These are phyloP conservation scores for Hygrophila difformis DNA, from an alignment of 257 asterid species.

Conservation along the genomic window DNA sequence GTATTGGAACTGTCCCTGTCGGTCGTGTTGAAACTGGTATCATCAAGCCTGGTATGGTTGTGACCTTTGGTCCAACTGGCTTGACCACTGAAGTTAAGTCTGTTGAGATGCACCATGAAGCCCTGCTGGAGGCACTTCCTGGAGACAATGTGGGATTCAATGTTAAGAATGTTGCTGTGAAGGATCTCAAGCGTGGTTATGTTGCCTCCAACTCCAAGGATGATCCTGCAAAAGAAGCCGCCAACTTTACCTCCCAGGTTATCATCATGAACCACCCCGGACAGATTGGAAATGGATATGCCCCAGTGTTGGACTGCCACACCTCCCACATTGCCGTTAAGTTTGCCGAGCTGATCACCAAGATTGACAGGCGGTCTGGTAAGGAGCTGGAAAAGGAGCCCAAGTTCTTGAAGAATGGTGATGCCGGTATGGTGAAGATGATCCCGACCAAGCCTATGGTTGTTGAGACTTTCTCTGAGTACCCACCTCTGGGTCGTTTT, in stretches of 20 bases:
- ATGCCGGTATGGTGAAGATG: not conserved
- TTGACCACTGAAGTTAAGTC: slow-evolving; percentile 32
- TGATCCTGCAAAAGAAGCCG: slow-evolving; percentile 23
- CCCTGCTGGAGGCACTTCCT: slow-evolving; percentile 2
- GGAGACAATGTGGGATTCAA: slow-evolving; percentile 31
- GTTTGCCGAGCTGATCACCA: not conserved
- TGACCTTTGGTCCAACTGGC: slow-evolving; percentile 27
- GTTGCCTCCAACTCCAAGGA: slow-evolving; percentile 27
- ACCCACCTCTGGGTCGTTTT: not conserved
- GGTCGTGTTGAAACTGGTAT: slow-evolving; percentile 28
- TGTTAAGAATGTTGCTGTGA: slow-evolving; percentile 10
- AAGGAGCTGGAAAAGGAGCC: slow-evolving; percentile 28
- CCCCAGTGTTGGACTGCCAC: slow-evolving; percentile 46
- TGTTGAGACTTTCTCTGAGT: not conserved
- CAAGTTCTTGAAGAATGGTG: slow-evolving; percentile 5
- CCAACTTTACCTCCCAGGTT: not conserved
- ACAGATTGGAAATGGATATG: slow-evolving; percentile 47
- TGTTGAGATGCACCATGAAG: slow-evolving; percentile 45
- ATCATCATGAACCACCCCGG: slow-evolving; percentile 18
- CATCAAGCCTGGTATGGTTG: slow-evolving; percentile 27
- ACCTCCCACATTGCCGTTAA: slow-evolving; percentile 49
- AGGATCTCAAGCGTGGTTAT: not conserved
- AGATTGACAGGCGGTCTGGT: not conserved
- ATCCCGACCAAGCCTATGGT: not conserved
- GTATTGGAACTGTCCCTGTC: slow-evolving; percentile 36